Conservation (phyloP, 371 early-diverging fungal genomes). For the Mortierella sp. region DNA sequence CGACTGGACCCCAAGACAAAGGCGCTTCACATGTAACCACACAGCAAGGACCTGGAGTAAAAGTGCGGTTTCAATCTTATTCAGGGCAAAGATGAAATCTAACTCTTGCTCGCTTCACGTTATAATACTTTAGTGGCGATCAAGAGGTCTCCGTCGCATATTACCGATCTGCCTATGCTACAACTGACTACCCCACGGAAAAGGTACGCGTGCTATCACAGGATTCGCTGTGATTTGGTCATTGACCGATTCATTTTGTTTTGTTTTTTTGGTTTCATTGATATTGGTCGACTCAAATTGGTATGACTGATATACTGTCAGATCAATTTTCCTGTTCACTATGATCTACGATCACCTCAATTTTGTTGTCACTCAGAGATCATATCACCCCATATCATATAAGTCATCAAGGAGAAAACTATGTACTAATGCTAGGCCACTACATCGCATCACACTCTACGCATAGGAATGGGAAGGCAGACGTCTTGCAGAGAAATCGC, state of each 20-base stretch:
- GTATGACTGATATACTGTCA: no score
- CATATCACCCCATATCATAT: background rate
- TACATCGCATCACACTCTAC: background rate
- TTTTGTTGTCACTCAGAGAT: no score
- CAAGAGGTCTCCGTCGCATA: slow-evolving; percentile 92
- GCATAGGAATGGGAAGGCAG: slow-evolving; percentile 90
- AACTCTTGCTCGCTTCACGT: background rate
- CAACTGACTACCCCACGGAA: slow-evolving; percentile 87
- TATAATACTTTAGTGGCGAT: slow-evolving; percentile 63
- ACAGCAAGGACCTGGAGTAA: background rate
- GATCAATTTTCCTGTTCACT: no score
- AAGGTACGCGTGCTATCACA: slow-evolving; percentile 55
- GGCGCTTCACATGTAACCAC: slow-evolving; percentile 72
- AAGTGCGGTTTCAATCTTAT: no score
- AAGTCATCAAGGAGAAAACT: background rate
- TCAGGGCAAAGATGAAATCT: no score
- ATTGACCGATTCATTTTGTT: no score
- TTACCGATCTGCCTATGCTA: slow-evolving; percentile 94
- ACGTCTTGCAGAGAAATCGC: slow-evolving; percentile 84
- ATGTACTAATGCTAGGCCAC: background rate
- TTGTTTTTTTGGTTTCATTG: no score
- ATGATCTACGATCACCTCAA: no score
- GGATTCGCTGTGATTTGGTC: no score
- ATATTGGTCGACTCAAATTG: no score
- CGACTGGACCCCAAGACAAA: slow-evolving; percentile 68